Percentiles rank a stretch among this genome's conserved stretches.
phyloP scores from a whole-genome alignment of 2,329 filamentous ascomycete genomes.

The Fusarium pseudograminearum region DNA sequence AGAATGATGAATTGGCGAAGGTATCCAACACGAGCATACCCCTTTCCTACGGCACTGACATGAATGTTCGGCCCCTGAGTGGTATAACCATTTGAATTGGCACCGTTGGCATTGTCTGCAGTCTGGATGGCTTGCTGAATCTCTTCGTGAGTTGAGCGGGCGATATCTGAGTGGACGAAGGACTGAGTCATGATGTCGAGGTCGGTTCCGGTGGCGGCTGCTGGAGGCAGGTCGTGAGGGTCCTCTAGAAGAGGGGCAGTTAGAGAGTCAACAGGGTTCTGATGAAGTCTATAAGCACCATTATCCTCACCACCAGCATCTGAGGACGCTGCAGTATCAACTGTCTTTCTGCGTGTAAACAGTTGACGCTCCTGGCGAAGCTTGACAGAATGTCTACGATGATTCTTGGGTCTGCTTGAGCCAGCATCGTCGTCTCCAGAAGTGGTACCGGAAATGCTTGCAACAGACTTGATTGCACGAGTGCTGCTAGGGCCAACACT shows the following conservation, averaged over 20 bases:
- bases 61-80: slow-evolving; percentile 62
- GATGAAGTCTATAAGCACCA: slow-evolving; percentile 65
- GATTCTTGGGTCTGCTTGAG: slow-evolving; percentile 72
- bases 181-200: slow-evolving; percentile 83
- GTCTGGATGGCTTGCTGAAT: slow-evolving; percentile 76
- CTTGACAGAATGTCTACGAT: slow-evolving; percentile 83
- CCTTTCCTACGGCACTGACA: slow-evolving; percentile 74
- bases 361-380: slow-evolving; percentile 90
- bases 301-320: slow-evolving; percentile 65
- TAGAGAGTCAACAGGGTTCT: slow-evolving; percentile 57
- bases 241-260: slow-evolving; percentile 77
- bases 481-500: slow-evolving; percentile 88
- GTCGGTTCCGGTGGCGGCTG: slow-evolving; percentile 75
- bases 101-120: slow-evolving; percentile 75
- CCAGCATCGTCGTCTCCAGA: slow-evolving; percentile 74
- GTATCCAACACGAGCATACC: slow-evolving; percentile 85
- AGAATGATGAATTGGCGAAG: slow-evolving; percentile 88
- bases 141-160: slow-evolving; percentile 78
- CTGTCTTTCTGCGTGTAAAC: slow-evolving; percentile 80
- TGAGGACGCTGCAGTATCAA: slow-evolving; percentile 72
- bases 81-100: slow-evolving; percentile 66
- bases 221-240: slow-evolving; percentile 70
- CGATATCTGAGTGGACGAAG: slow-evolving; percentile 83
- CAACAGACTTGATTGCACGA: slow-evolving; percentile 88
- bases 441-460: slow-evolving; percentile 83